Evolutionary conservation across 371 early-diverging fungal species (phyloP), one percentile per base, ranked within the genome.

Genomic region (Actinomortierella ambigua): DNA sequence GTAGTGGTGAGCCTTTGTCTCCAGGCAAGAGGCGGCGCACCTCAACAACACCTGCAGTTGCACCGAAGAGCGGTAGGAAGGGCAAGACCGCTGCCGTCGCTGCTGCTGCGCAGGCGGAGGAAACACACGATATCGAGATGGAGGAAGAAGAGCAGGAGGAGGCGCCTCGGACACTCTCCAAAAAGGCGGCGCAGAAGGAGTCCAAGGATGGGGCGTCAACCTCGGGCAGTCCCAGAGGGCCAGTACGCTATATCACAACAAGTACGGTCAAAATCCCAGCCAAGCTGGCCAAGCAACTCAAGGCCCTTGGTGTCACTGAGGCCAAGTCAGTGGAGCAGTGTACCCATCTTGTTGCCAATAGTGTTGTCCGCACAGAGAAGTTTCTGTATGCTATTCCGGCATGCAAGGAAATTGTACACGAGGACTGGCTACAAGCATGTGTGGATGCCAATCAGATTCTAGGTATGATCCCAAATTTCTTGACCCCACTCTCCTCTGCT

Each of bases 371-470:
- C 9, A 73, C 73, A 22, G 73, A 67, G 41, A 73, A 73, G 59
- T 73, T 73, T 41, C 57, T 73, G 57, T 50, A 27, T 15, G 73
- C 67, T 0, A 15, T 73, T 11, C 60, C 67, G 6, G 60, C 56
- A 5, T 66, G 66, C 26, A 73, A 67, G 49, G 34, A 53, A 1
- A 63, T 73, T 57, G 73, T 73, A 3, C 73, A 50, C 9, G 66
- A 63, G 53, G 73, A 73, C 14, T 73, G 66, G 63, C 51, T 73
- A 0, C 66, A 73, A 41, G 63, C 73, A 14, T 73, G 73, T 50
- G 53, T 73, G 7, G 67, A 73, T 22, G 73, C 73, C 57, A 73
- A 66, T 46, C 24, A 56, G 9, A 57, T 73, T 28, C 57, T 73
- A 1, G 60, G 73, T 67, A 73, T n/a, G n/a, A n/a, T n/a, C n/a